Evolutionary conservation across 2,329 filamentous ascomycete species (phyloP), one percentile per base, ranked within the genome.

Genomic region (Pseudomassariella vexata): DNA sequence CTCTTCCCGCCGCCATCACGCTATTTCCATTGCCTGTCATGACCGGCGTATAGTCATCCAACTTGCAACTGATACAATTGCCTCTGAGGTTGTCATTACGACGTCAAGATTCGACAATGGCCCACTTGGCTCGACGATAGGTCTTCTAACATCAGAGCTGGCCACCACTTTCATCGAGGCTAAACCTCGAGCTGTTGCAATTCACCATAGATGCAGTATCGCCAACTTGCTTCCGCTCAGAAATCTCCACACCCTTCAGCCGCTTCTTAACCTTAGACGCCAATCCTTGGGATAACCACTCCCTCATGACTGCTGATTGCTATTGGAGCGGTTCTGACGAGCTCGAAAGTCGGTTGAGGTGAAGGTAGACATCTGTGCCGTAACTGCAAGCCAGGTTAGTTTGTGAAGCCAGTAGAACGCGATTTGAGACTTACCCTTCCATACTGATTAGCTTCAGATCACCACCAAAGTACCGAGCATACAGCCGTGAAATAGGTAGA

Each of bases 381-480:
- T 98, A 98, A 37, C 90, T 95, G 48, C 28, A 20, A 28, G n/a
- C n/a, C n/a, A n/a, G n/a, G n/a, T n/a, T 15, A 26, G 24, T 11
- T 26, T 3, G 10, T 32, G 9, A 15, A n/a, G 23, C 9, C 4
- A 19, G 30, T 43, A 41, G 59, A 51, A 25, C 6, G 10, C 18
- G 9, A 27, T 8, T 9, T 12, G 6, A 33, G 28, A 57, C 84
- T 70, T 68, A 95, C 86, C 92, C 92, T 70, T 98, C 92, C 92
- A 98, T 98, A 58, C 88, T 95, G 53, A 98, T 98, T 57, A 98
- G 63, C 63, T 96, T 96, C 50, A 98, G 60, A 59, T 98, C 92
- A 37, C 92, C 92, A 38, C 92, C 92, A 64, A 98, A 98, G 65
- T 98, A 98, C 45, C 92, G 73, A 34, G 92, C 92, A 52, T 98